Conservation (phyloP, 257 asterid genomes). For the Galeopsis tetrahit region DNA sequence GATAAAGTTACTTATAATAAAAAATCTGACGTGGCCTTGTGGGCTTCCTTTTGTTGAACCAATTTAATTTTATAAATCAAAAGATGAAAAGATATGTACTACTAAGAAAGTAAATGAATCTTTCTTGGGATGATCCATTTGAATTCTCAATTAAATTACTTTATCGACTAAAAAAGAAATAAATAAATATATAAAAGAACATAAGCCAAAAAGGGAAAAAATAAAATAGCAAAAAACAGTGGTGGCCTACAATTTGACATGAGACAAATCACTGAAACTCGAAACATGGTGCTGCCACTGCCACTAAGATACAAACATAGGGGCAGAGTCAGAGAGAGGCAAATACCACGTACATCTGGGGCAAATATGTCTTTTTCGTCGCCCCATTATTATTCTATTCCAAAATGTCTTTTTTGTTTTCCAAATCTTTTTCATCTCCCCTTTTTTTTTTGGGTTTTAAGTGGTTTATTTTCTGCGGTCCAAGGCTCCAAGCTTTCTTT, state of each 20-base stretch:
- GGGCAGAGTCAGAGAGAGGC: background rate
- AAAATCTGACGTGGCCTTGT: background rate
- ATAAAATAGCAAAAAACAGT: background rate
- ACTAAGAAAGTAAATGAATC: background rate
- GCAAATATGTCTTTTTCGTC: conserved; percentile 35
- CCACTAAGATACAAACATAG: conserved; percentile 5
- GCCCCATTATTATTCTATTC: conserved; percentile 17
- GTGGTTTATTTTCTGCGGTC: no score
- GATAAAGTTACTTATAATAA: no score
- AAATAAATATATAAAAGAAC: background rate
- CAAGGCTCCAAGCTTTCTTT: no score
- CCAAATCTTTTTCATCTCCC: no score
- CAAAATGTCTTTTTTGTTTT: background rate
- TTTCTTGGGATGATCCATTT: background rate
- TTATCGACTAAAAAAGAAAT: background rate
- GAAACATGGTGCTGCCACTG: conserved; percentile 24
- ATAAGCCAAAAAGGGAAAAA: conserved; percentile 3
- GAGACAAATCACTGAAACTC: conserved; percentile 20
- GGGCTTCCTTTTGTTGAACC: background rate
- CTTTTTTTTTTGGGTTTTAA: no score
- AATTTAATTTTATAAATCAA: background rate
- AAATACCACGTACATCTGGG: conserved; percentile 37
- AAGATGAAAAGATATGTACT: no score
- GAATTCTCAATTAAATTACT: conserved; percentile 1
- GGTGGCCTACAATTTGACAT: background rate